These are phyloP conservation scores for Pythium volutum DNA, from an alignment of 352 stramenopile species.

Conservation along the genomic window DNA sequence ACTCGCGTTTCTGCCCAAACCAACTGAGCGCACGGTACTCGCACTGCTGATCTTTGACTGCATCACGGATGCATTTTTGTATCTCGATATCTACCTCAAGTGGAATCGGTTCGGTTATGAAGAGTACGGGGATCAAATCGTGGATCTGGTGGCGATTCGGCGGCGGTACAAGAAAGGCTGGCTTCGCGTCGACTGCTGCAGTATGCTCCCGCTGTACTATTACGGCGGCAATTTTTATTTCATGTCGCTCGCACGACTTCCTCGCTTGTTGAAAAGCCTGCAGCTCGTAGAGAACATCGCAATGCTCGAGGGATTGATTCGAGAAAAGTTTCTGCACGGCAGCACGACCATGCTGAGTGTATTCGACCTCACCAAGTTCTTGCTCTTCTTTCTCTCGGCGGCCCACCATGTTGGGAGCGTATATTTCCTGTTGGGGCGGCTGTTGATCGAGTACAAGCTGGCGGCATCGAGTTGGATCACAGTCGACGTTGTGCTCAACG, in stretches of 20 bases:
- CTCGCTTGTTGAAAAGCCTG: constrained; percentile 20
- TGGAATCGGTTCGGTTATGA: constrained; percentile 22
- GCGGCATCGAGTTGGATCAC: constrained; percentile 49
- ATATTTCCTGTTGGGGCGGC: constrained; percentile 25
- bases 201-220: constrained; percentile 26
- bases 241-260: constrained; percentile 20
- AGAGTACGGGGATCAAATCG: constrained; percentile 24
- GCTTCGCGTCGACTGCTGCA: constrained; percentile 27
- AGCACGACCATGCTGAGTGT: constrained; percentile 22
- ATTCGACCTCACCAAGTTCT: constrained; percentile 30
- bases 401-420: constrained; percentile 29
- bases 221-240: constrained; percentile 14
- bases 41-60: constrained; percentile 22
- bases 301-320: constrained; percentile 19
- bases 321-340: constrained; percentile 23
- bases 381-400: constrained; percentile 27
- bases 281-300: constrained; percentile 23
- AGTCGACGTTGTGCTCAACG: constrained; percentile 40
- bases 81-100: constrained; percentile 25
- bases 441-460: constrained; percentile 12
- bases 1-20: constrained; percentile 20
- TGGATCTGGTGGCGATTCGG: constrained; percentile 24
- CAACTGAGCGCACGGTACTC: not conserved
- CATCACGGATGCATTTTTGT: constrained; percentile 21
- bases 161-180: constrained; percentile 26